These are phyloP conservation scores for Penicillium decumbens DNA, from an alignment of 2,329 filamentous ascomycete species.

Conservation along the genomic window DNA sequence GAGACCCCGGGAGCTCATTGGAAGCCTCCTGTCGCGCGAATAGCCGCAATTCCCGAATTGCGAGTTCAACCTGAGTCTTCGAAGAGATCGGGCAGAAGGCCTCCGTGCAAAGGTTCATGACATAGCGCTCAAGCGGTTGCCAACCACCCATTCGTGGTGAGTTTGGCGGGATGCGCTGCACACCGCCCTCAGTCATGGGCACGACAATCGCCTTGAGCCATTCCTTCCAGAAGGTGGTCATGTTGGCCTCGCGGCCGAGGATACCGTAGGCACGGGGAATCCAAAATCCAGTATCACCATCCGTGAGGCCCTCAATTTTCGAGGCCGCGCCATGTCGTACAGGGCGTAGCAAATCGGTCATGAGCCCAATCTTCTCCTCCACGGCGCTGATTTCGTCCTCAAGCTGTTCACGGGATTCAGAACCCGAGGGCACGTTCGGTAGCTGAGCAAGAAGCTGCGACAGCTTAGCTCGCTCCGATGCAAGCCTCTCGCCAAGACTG, in stretches of 20 bases:
- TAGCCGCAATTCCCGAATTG: slow-evolving; percentile 80
- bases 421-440: slow-evolving; percentile 74
- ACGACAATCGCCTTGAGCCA: slow-evolving; percentile 93
- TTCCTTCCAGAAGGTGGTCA: slow-evolving; percentile 96
- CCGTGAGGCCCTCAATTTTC: slow-evolving; percentile 93
- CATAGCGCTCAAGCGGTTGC: slow-evolving; percentile 94
- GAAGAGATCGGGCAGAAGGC: slow-evolving; percentile 88
- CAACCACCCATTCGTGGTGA: slow-evolving; percentile 88
- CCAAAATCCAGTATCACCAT: slow-evolving; percentile 94
- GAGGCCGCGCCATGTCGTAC: slow-evolving; percentile 90
- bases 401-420: slow-evolving; percentile 71
- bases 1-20: slow-evolving; percentile 88
- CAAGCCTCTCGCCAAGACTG: slow-evolving; percentile 82
- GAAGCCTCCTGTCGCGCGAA: slow-evolving; percentile 88
- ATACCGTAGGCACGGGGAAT: slow-evolving; percentile 90
- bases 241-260: slow-evolving; percentile 73
- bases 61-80: slow-evolving; percentile 91
- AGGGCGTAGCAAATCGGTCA: slow-evolving; percentile 91
- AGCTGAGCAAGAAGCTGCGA: slow-evolving; percentile 82
- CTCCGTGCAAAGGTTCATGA: slow-evolving; percentile 93
- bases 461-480: slow-evolving; percentile 79
- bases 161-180: slow-evolving; percentile 77
- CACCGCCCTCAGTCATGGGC: slow-evolving; percentile 84
- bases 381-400: slow-evolving; percentile 94
- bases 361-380: slow-evolving; percentile 93